These are phyloP conservation scores for Kurtzmaniella natalensis DNA, from an alignment of 1,139 yeast genomes.

Conservation along the genomic window DNA sequence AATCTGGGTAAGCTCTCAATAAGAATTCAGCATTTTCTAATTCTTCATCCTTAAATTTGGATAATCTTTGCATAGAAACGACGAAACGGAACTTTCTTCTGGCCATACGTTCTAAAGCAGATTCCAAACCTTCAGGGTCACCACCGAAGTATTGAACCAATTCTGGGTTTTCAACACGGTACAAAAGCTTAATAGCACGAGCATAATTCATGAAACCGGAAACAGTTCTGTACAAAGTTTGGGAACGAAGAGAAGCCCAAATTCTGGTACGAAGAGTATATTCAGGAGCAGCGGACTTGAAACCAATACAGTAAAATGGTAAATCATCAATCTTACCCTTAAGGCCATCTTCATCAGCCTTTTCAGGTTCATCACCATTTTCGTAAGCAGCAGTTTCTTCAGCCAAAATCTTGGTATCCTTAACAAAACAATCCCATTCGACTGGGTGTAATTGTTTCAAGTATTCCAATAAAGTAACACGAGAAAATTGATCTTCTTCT, in stretches of 20 bases:
- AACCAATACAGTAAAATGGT: slow-evolving; percentile 98
- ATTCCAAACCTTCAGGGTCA: slow-evolving; percentile 91
- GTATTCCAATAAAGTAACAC: slow-evolving; percentile 93
- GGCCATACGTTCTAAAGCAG: slow-evolving; percentile 98
- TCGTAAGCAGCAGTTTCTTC: slow-evolving; percentile 93
- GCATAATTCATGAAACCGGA: slow-evolving; percentile 99
- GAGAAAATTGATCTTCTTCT: slow-evolving; percentile 97
- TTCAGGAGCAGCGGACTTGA: slow-evolving; percentile 99
- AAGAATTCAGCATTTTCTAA: slow-evolving; percentile 97
- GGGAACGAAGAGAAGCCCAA: slow-evolving; percentile 98
- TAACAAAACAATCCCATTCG: slow-evolving; percentile 99
- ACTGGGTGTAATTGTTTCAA: slow-evolving; percentile 97
- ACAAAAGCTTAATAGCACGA: slow-evolving; percentile 92
- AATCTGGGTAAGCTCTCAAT: slow-evolving; percentile 96
- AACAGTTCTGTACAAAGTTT: slow-evolving; percentile 95
- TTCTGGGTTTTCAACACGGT: slow-evolving; percentile 99
- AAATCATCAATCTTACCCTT: slow-evolving; percentile 92
- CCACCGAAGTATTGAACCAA: slow-evolving; percentile 98
- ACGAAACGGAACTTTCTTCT: slow-evolving; percentile 97
- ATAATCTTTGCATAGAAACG: slow-evolving; percentile 97
- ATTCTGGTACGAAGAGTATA: slow-evolving; percentile 97
- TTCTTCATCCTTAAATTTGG: slow-evolving; percentile 96
- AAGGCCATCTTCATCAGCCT: slow-evolving; percentile 61
- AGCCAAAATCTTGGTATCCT: slow-evolving; percentile 96
- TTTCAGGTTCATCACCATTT: slow-evolving; percentile 63